Percentiles rank a stretch among this genome's conserved stretches.
These are phyloP conservation scores for Coemansia sp. DNA, from an alignment of 192 early-diverging fungal genomes.

Conservation along the genomic window DNA sequence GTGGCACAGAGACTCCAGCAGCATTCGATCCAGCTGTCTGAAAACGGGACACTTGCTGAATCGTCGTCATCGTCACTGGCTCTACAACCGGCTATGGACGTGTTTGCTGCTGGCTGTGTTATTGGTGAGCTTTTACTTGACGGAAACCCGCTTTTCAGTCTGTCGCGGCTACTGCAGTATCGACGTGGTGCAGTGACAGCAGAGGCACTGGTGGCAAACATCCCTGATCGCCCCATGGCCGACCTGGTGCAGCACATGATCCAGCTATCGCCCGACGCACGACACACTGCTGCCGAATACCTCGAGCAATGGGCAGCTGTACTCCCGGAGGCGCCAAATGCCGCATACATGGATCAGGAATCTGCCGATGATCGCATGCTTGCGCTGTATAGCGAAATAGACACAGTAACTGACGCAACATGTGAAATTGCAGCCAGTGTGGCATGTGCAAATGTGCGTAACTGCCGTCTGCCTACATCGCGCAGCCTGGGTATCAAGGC, in stretches of 20 bases:
- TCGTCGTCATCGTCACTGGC: conserved; percentile 28
- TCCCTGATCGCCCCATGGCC: conserved; percentile 77
- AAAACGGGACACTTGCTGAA: too few species aligned
- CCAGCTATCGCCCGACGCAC: conserved; percentile 70
- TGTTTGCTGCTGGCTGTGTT: conserved; percentile 87
- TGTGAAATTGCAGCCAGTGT: conserved; percentile 44
- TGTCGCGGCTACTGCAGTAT: conserved; percentile 91
- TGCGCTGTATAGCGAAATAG: conserved; percentile 26
- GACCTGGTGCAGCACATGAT: conserved; percentile 85
- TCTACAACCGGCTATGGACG: conserved; percentile 84
- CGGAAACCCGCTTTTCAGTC: conserved; percentile 85
- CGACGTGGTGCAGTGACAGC: conserved; percentile 68
- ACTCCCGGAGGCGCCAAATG: conserved; percentile 34
- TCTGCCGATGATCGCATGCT: conserved; percentile 39
- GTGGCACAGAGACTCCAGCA: conserved; percentile 26
- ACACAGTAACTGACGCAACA: conserved; percentile 16
- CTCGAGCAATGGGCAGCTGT: conserved; percentile 66
- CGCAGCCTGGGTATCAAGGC: conserved; percentile 45
- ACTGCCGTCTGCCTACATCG: conserved; percentile 34
- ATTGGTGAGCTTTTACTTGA: conserved; percentile 96
- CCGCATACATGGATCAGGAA: conserved; percentile 41
- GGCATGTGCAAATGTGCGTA: conserved; percentile 43
- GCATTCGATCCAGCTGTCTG: too few species aligned
- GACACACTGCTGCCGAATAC: conserved; percentile 74
- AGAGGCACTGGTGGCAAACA: conserved; percentile 66